Evolutionary conservation across 2,329 filamentous ascomycete species (phyloP), one percentile per base, ranked within the genome.

Genomic region (Seiridium cupressi): DNA sequence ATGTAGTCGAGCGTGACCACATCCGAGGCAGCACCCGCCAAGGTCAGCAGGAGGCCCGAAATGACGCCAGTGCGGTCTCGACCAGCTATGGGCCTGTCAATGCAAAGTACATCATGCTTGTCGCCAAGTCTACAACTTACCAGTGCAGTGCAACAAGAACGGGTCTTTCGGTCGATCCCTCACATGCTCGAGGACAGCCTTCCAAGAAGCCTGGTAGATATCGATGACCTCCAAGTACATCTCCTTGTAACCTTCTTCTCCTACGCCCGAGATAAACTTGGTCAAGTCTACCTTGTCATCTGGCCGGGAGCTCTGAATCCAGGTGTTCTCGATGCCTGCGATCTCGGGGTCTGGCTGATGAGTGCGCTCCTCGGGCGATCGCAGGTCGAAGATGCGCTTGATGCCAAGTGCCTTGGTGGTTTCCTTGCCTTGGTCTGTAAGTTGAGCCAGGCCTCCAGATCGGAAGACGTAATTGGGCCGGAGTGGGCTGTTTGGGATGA

Each of bases 1-100:
- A 84, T 73, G 71, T 81, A 86, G 71, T 86, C 83, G 48, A 79
- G 70, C 26, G 72, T 66, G 40, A 83, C 71, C 10, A 69, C 71
- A 32, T 83, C 76, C 9, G 72, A 64, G 4, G 75, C 63, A 32
- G 79, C 77, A 36, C 81, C 82, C 1, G 81, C 80, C 11, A 85
- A 74, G n/a, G 72, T 72, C 58, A 82, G 74, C n/a, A 86, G 70
- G 4, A 86, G 68, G 8, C 78, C 81, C 0, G 78, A 75, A 7
- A 84, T 67, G 7, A 85, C 74, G 7, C 82, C 83, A 0, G 82
- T 86, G 32, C 82, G 76, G 61, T 85, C 83, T 56, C 83, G 78
- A 6, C 84, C 83, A 32, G 81, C 83, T 84, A 57, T 34, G 1
- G 18, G 2, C 44, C 11, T 4, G 32, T 60, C 3, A 61, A 32